Conservation (phyloP, 2,329 filamentous ascomycete genomes). For the Verticillium nubilum region DNA sequence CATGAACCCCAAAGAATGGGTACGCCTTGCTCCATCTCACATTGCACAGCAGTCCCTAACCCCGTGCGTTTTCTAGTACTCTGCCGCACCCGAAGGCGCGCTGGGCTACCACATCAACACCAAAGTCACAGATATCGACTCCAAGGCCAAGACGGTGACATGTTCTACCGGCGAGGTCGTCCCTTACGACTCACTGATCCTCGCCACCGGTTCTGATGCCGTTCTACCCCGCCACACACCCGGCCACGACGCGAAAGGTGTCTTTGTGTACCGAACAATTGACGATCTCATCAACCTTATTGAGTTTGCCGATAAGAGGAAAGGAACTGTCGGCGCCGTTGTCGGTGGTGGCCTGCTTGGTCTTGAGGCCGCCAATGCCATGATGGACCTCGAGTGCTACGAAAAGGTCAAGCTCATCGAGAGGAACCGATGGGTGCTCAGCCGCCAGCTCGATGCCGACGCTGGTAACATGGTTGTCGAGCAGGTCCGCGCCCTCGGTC, state of each 20-base stretch:
- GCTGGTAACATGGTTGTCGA: conserved; percentile 78
- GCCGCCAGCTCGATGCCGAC: conserved; percentile 75
- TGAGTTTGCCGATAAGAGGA: conserved; percentile 59
- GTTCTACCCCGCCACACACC: conserved; percentile 66
- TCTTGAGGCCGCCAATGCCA: conserved; percentile 84
- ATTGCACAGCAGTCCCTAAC: neutral
- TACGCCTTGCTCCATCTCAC: conserved; percentile 27
- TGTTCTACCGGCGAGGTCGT: conserved; percentile 67
- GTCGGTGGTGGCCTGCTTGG: conserved; percentile 82
- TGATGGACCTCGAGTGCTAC: conserved; percentile 79
- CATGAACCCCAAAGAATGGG: conserved; percentile 79
- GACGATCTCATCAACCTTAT: conserved; percentile 76
- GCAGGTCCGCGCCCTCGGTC: conserved; percentile 70
- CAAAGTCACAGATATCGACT: conserved; percentile 59
- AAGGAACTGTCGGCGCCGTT: conserved; percentile 65
- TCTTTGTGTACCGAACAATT: conserved; percentile 87
- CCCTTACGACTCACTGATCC: conserved; percentile 72
- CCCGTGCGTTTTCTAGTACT: conserved; percentile 47
- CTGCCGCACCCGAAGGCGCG: conserved; percentile 58
- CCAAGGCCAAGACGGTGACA: conserved; percentile 58
- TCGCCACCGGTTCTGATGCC: conserved; percentile 84
- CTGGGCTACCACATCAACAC: conserved; percentile 74
- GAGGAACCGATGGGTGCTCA: conserved; percentile 76
- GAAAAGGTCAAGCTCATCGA: conserved; percentile 74
- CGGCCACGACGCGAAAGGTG: conserved; percentile 72